Conservation (phyloP, 768 basidiomycete genomes). For the Lepiota subincarnata region DNA sequence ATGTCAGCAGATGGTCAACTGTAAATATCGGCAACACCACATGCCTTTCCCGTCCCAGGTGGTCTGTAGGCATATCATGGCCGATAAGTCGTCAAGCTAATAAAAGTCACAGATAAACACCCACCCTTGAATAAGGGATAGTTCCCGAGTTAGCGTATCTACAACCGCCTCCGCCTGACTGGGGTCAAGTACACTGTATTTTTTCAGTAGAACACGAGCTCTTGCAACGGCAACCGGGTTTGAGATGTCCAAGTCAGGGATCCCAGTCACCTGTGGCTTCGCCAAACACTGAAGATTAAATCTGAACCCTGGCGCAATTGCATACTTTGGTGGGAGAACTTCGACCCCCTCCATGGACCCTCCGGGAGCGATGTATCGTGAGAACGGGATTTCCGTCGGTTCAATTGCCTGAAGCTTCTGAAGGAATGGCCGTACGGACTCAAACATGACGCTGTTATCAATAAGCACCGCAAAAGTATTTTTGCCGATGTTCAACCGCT, state of each 20-base stretch:
- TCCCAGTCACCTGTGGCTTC: conserved; percentile 27
- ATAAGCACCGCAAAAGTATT: conserved; percentile 35
- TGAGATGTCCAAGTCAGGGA: conserved; percentile 36
- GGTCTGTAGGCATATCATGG: conserved; percentile 40
- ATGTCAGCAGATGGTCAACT: conserved; percentile 5
- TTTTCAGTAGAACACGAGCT: conserved; percentile 43
- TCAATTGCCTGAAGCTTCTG: conserved; percentile 49
- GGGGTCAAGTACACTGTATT: conserved; percentile 54
- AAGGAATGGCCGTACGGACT: conserved; percentile 65
- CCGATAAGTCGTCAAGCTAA: conserved; percentile 1
- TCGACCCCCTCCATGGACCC: conserved; percentile 27
- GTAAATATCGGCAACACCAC: background rate
- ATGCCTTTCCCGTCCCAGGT: conserved; percentile 75
- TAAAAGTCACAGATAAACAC: background rate
- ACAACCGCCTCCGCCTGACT: conserved; percentile 72
- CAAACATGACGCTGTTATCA: conserved; percentile 64
- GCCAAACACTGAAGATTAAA: conserved; percentile 57
- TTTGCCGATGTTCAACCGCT: conserved; percentile 17
- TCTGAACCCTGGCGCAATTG: conserved; percentile 48
- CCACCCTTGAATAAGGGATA: conserved; percentile 72
- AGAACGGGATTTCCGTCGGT: conserved; percentile 55
- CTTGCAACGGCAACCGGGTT: conserved; percentile 39
- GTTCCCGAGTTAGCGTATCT: conserved; percentile 52
- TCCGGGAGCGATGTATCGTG: conserved; percentile 44
- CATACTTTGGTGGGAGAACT: conserved; percentile 52